Percentiles rank a stretch among this genome's conserved stretches.
Evolutionary conservation across 495 filamentous ascomycete genomes (phyloP).

Genomic region (Penicillium turbatum): DNA sequence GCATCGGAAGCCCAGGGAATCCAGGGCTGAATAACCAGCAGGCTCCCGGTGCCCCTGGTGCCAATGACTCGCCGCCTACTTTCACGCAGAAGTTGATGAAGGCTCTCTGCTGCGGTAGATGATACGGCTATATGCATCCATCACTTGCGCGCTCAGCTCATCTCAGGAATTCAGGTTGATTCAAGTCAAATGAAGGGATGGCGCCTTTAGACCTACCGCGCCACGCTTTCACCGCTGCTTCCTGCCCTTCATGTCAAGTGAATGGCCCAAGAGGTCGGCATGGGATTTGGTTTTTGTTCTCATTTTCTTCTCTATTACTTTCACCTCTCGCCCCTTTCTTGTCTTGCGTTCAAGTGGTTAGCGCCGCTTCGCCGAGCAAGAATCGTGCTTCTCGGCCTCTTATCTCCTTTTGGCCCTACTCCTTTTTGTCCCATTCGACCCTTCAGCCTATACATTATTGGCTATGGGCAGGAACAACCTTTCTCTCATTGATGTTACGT

Average conservation of each 20-base stretch:
- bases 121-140: conserved; percentile 19
- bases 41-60: conserved; percentile 35
- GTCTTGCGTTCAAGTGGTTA: not conserved
- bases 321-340: conserved; percentile 13
- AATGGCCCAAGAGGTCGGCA: conserved; percentile 26
- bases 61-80: conserved; percentile 47
- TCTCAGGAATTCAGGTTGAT: conserved; percentile 32
- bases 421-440: conserved; percentile 21
- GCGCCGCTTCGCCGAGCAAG: conserved; percentile 8
- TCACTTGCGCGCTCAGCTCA: conserved; percentile 23
- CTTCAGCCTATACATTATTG: conserved; percentile 20
- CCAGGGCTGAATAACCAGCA: conserved; percentile 51
- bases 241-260: conserved; percentile 31
- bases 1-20: conserved; percentile 55
- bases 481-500: conserved; percentile 35
- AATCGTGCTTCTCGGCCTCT: conserved; percentile 10
- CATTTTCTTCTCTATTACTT: conserved; percentile 20
- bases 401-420: conserved; percentile 13
- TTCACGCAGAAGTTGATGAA: conserved; percentile 70
- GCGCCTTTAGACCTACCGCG: conserved; percentile 18
- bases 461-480: conserved; percentile 26
- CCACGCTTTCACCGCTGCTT: conserved; percentile 13
- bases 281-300: conserved; percentile 26
- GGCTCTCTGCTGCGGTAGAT: conserved; percentile 74
- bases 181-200: conserved; percentile 16